Conservation (phyloP, 139 green algal species). For the Axilococcus clingmanii region DNA sequence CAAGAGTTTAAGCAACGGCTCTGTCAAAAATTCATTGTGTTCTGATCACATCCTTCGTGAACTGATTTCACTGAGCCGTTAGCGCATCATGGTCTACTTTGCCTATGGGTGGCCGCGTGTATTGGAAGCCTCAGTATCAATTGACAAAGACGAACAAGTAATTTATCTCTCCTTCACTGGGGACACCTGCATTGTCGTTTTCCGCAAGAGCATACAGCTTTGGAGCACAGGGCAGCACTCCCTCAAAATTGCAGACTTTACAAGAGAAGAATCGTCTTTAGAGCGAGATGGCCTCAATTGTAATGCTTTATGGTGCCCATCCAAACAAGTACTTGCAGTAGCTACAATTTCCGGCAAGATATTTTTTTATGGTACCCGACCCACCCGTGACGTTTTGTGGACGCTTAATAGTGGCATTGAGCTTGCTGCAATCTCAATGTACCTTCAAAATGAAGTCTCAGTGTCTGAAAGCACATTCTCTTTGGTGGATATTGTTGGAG, state of each 20-base stretch:
- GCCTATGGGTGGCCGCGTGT: slow-evolving; percentile 36
- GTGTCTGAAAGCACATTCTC: slow-evolving; percentile 1
- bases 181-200: not conserved
- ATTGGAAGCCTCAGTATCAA: slow-evolving; percentile 2
- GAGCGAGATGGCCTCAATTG: not conserved
- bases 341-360: slow-evolving; percentile 41
- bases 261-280: not conserved
- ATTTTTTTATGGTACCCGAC: slow-evolving; percentile 52
- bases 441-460: slow-evolving; percentile 34
- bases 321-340: no score
- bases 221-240: not conserved
- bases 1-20: no score
- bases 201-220: not conserved
- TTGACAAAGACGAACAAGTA: no score
- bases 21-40: no score
- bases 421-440: slow-evolving; percentile 30
- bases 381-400: slow-evolving; percentile 37
- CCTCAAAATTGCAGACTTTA: not conserved
- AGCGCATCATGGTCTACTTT: slow-evolving; percentile 21
- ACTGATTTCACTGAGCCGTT: not conserved
- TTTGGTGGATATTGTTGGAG: not conserved
- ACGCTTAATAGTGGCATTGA: slow-evolving; percentile 12
- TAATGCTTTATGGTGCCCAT: not conserved
- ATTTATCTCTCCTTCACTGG: not conserved
- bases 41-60: no score